phyloP scores from a whole-genome alignment of 2,329 filamentous ascomycete species.

The Diaporthe vexans region DNA sequence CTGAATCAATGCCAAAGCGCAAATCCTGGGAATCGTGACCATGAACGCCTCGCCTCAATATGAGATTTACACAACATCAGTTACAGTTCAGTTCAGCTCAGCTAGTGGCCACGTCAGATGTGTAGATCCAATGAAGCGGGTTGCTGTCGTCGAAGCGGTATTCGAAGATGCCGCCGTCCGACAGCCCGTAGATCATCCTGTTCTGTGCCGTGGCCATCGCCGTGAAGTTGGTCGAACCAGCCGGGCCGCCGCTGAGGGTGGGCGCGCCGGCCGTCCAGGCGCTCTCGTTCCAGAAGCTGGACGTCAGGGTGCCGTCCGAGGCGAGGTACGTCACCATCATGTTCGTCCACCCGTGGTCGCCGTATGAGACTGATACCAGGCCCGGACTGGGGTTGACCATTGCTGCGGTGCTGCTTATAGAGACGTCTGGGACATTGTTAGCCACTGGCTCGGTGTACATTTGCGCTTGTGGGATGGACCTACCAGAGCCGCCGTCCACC shows the following conservation, averaged over 20 bases:
- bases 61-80: constrained; percentile 24
- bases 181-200: constrained; percentile 17
- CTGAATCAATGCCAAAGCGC: constrained; percentile 13
- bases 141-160: constrained; percentile 6
- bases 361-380: constrained; percentile 30
- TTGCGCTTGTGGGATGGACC: background rate
- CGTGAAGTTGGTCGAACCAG: background rate
- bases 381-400: constrained; percentile 23
- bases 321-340: constrained; percentile 28
- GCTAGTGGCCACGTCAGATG: constrained; percentile 14
- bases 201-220: constrained; percentile 29
- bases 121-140: constrained; percentile 22
- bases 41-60: constrained; percentile 21
- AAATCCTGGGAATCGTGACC: constrained; percentile 33
- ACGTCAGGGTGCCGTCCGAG: constrained; percentile 9
- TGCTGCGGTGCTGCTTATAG: background rate
- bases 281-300: constrained; percentile 4
- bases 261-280: constrained; percentile 8
- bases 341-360: constrained; percentile 28
- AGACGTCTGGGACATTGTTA: constrained; percentile 12
- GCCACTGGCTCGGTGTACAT: background rate
- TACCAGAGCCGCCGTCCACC: constrained; percentile 9
- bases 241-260: background rate
- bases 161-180: constrained; percentile 7
- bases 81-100: constrained; percentile 4